Evolutionary conservation across 441 rosid species (phyloP).

Genomic region (Eugenia klotzschiana): DNA sequence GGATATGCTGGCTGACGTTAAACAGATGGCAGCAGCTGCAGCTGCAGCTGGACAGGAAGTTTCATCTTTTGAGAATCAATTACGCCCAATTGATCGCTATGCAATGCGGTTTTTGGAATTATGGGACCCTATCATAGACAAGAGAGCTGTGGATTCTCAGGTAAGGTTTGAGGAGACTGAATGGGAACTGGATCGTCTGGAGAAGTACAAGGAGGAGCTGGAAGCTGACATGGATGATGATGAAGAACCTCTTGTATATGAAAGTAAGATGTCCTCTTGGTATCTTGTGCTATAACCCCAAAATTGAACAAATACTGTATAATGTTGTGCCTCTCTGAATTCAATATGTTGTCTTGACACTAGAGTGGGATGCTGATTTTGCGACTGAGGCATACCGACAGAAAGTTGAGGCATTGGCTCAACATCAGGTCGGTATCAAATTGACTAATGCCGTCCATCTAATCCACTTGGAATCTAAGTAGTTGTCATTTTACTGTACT

Average conservation of each 20-base stretch:
- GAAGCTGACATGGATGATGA: constrained; percentile 99
- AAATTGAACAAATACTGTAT: not conserved
- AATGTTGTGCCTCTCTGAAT: constrained; percentile 4
- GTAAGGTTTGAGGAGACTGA: constrained; percentile 73
- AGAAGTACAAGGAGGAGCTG: constrained; percentile 96
- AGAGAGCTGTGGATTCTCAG: constrained; percentile 63
- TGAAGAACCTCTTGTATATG: constrained; percentile 94
- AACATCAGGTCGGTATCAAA: constrained; percentile 60
- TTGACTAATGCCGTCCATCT: not conserved
- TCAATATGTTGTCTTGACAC: constrained; percentile 5
- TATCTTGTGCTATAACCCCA: not conserved
- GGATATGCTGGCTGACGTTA: constrained; percentile 90
- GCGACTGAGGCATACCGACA: constrained; percentile 98
- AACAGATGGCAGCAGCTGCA: constrained; percentile 91
- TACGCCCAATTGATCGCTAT: constrained; percentile 93
- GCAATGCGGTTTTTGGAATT: constrained; percentile 77
- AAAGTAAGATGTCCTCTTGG: constrained; percentile 47
- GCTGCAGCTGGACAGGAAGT: constrained; percentile 90
- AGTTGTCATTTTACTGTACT: constrained; percentile 8
- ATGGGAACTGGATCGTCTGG: constrained; percentile 97
- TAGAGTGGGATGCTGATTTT: constrained; percentile 99
- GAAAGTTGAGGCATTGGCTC: constrained; percentile 89
- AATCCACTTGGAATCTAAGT: constrained; percentile 3
- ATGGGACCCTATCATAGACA: constrained; percentile 94
- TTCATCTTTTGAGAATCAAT: constrained; percentile 74